Percentiles rank a stretch among this genome's conserved stretches.
Conservation (phyloP, 352 stramenopile species). For the Globisporangium canariense region DNA sequence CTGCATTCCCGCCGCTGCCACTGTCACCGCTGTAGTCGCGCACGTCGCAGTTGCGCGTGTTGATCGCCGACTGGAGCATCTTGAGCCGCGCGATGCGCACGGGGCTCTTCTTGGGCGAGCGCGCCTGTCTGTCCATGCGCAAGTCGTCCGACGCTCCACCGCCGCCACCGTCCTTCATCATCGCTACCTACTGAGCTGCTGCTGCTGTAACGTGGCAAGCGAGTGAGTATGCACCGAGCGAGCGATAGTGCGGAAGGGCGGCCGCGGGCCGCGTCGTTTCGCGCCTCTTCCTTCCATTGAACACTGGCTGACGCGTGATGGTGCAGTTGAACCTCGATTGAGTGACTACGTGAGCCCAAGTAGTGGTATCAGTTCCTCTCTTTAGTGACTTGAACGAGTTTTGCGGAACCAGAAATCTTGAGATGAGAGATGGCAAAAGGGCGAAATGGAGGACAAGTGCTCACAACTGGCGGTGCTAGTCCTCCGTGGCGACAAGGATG, state of each 20-base stretch:
- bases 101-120: slow-evolving; percentile 66
- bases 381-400: neutral
- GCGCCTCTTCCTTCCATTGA: neutral
- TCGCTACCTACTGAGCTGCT: neutral
- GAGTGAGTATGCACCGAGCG: neutral
- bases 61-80: slow-evolving; percentile 82
- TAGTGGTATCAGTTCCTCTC: neutral
- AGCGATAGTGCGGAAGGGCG: neutral
- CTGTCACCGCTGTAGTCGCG: slow-evolving; percentile 29
- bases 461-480: too few species aligned
- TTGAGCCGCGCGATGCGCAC: slow-evolving; percentile 75
- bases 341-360: neutral
- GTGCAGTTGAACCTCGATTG: neutral
- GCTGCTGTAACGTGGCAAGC: neutral
- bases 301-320: neutral
- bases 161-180: slow-evolving; percentile 11
- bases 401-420: neutral
- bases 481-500: too few species aligned
- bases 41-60: slow-evolving; percentile 70
- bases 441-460: too few species aligned
- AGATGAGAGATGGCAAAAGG: too few species aligned
- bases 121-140: neutral
- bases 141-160: neutral
- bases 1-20: neutral
- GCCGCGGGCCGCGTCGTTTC: slow-evolving; percentile 10